phyloP scores from a whole-genome alignment of 2,329 filamentous ascomycete genomes.

The Curvularia sp. region DNA sequence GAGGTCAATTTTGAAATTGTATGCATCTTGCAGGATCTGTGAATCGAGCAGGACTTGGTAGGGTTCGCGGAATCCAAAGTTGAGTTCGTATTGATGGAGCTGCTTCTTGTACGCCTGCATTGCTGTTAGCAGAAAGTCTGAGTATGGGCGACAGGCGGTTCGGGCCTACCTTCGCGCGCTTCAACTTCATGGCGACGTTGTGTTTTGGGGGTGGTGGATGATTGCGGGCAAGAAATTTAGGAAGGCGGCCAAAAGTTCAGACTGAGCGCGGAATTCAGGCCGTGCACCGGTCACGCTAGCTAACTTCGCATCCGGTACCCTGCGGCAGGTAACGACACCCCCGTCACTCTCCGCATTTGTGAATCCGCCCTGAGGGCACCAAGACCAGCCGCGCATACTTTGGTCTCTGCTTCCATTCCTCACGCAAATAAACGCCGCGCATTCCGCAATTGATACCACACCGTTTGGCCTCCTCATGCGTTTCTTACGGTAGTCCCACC shows the following conservation, averaged over 20 bases:
- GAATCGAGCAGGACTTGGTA: conserved; percentile 84
- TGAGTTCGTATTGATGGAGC: conserved; percentile 88
- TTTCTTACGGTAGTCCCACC: conserved; percentile 27
- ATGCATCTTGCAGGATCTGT: conserved; percentile 81
- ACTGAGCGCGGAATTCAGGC: conserved; percentile 17
- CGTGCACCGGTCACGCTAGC: conserved; percentile 19
- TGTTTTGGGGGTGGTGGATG: conserved; percentile 10
- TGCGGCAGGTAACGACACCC: conserved; percentile 24
- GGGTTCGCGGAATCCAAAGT: conserved; percentile 89
- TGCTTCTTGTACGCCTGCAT: conserved; percentile 85
- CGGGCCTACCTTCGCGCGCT: conserved; percentile 38
- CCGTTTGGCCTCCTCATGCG: conserved; percentile 20
- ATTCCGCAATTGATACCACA: conserved; percentile 3
- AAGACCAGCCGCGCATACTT: conserved; percentile 19
- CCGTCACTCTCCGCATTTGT: conserved; percentile 28
- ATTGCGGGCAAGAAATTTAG: conserved; percentile 21
- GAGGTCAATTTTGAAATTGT: conserved; percentile 87
- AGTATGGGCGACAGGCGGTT: too few relatives aligned
- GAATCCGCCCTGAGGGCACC: conserved; percentile 21
- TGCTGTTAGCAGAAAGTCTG: conserved; percentile 39
- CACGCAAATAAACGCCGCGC: not conserved
- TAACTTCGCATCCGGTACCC: conserved; percentile 16
- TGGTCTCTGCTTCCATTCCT: conserved; percentile 4
- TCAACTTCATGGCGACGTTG: conserved; percentile 41
- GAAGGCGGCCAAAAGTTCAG: conserved; percentile 20